phyloP scores from a whole-genome alignment of 352 stramenopile genomes.

The Globisporangium nodosum region DNA sequence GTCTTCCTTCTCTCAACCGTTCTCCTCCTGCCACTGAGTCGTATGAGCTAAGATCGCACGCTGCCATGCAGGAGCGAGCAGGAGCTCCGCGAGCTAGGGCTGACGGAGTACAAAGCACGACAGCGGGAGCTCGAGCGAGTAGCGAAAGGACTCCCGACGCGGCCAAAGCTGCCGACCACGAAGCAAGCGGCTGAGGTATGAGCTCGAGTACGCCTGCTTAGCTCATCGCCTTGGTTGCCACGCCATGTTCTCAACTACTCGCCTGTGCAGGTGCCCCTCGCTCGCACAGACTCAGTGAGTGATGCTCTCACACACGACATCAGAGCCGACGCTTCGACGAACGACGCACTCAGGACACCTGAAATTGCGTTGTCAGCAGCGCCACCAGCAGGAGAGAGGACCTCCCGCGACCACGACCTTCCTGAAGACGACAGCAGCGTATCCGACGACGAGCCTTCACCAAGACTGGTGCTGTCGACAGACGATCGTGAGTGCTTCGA shows the following conservation, averaged over 20 bases:
- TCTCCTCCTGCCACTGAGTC: too few species aligned
- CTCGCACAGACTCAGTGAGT: too few species aligned
- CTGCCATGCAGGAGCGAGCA: slow-evolving; percentile 29
- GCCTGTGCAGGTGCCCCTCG: too few species aligned
- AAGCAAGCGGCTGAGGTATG: not conserved
- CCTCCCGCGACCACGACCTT: too few species aligned
- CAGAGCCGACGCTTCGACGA: too few species aligned
- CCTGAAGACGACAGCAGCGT: not conserved
- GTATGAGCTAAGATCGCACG: too few species aligned
- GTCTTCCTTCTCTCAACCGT: too few species aligned
- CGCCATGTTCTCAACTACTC: too few species aligned
- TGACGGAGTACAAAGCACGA: slow-evolving; percentile 52
- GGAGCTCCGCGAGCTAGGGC: slow-evolving; percentile 43
- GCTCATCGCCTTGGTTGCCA: not conserved
- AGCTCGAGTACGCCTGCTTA: too few species aligned
- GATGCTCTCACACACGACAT: too few species aligned
- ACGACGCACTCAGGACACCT: too few species aligned
- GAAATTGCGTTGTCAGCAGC: too few species aligned
- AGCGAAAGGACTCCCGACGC: slow-evolving; percentile 34
- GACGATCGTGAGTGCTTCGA: not conserved
- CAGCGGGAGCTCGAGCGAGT: slow-evolving; percentile 53
- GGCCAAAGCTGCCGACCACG: not conserved
- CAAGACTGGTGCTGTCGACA: not conserved
- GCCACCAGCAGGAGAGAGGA: not conserved
- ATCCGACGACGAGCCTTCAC: not conserved